Evolutionary conservation across 2,329 filamentous ascomycete species (phyloP).

Genomic region (Laburnicola sp.): DNA sequence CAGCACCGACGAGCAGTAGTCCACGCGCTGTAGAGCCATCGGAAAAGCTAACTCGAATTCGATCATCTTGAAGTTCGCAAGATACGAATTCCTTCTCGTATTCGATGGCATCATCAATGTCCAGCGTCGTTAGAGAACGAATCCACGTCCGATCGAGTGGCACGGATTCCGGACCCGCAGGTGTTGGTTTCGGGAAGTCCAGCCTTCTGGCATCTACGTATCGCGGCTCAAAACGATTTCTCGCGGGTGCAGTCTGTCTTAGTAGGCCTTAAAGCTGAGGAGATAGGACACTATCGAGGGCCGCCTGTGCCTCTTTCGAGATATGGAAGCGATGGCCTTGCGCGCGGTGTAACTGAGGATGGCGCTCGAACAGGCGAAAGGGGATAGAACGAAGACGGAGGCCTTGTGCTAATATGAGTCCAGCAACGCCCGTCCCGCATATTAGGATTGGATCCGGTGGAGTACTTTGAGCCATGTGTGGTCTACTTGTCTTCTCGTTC

Average conservation of each 20-base stretch:
- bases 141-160: slow-evolving; percentile 39
- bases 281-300: slow-evolving; percentile 6
- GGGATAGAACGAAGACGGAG: slow-evolving; percentile 13
- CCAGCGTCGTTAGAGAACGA: slow-evolving; percentile 27
- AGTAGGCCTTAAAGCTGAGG: slow-evolving; percentile 11
- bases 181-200: slow-evolving; percentile 7
- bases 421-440: slow-evolving; percentile 15
- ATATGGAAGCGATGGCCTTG: slow-evolving; percentile 19
- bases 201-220: slow-evolving; percentile 14
- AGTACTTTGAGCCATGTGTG: slow-evolving; percentile 1
- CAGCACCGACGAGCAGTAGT: slow-evolving; percentile 11
- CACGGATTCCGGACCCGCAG: slow-evolving; percentile 8
- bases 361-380: slow-evolving; percentile 18
- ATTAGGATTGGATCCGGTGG: slow-evolving; percentile 11
- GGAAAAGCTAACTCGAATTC: slow-evolving; percentile 11
- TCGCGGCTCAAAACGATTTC: slow-evolving; percentile 12
- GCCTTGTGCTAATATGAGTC: slow-evolving; percentile 18
- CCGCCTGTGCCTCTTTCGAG: slow-evolving; percentile 6
- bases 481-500: too few species aligned
- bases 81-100: slow-evolving; percentile 38
- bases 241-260: neutral
- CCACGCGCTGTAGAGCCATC: slow-evolving; percentile 10
- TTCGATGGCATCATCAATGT: slow-evolving; percentile 31
- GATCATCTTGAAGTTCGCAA: slow-evolving; percentile 19
- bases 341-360: slow-evolving; percentile 4